Conservation (phyloP, 495 filamentous ascomycete genomes). For the Xylaria castorea region DNA sequence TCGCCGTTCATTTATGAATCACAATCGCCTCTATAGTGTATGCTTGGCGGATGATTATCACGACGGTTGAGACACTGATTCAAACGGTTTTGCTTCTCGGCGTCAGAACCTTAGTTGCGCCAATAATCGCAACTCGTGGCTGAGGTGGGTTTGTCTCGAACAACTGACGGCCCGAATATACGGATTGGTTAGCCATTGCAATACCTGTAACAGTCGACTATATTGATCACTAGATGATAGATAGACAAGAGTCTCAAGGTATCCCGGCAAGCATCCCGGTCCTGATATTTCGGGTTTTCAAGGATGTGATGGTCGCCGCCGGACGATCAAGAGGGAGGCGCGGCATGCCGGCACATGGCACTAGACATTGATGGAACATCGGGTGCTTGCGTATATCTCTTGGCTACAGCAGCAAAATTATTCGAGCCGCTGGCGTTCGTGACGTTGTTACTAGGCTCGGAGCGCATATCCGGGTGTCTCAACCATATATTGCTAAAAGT, state of each 20-base stretch:
- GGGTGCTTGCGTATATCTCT: not conserved
- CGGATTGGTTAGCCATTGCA: conserved; percentile 8
- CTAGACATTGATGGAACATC: not conserved
- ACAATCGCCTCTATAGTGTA: conserved; percentile 2
- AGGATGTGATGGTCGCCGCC: not conserved
- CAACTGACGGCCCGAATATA: conserved; percentile 23
- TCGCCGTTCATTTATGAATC: conserved; percentile 2
- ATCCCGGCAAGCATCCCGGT: not conserved
- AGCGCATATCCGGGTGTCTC: conserved; percentile 11
- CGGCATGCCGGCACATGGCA: conserved; percentile 15
- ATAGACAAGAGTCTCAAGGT: conserved; percentile 10
- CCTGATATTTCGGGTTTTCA: not conserved
- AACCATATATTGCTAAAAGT: conserved; percentile 9
- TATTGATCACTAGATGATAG: not conserved
- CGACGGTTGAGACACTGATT: not conserved
- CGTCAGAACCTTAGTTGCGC: conserved; percentile 1
- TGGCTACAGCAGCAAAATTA: not conserved
- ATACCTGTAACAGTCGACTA: not conserved
- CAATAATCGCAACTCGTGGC: conserved; percentile 1
- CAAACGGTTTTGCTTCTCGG: not conserved
- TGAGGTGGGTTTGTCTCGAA: conserved; percentile 8
- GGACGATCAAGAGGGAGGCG: conserved; percentile 14
- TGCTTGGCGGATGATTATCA: not conserved
- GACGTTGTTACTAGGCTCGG: not conserved
- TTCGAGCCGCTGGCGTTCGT: not conserved